Evolutionary conservation across 108 stramenopile species (phyloP), one percentile per base, ranked within the genome.

Genomic region (Ochromonas danica): DNA sequence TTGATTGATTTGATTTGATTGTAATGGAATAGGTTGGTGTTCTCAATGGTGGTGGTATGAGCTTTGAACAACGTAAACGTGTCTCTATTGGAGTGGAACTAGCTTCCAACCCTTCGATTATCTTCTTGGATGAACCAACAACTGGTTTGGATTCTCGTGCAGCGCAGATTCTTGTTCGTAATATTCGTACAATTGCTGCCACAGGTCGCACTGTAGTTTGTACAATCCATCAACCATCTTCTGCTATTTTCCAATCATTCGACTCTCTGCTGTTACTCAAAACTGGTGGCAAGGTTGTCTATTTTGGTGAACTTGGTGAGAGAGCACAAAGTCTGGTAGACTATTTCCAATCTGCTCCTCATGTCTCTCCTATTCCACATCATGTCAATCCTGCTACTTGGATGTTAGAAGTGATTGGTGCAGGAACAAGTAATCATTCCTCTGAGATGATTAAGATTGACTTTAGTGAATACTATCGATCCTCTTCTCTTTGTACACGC

Each of bases 261-360:
- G 83, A 83, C 10, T 77, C 80, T 70, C 70, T 83, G 0, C 1
- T 71, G 30, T 40, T 30, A 6, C 81, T 93, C 35, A 91, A 90
- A 80, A 85, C 89, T 41, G 92, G 93, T 39, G 93, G 93, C 0
- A 87, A 91, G 70, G 88, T 88, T 36, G 90, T 93, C n/a, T 94
- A 88, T 65, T 91, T 90, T 71, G 93, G 93, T 51, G 14, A 51
- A 22, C 22, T 51, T 6, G 45, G 45, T 14, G 45, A 51, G 14
- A 51, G 22, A 6, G 22, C 81, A 45, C 51, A 27, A 51, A 83
- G 84, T 36, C 81, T 94, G 61, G 88, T 92, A 45, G 35, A 86
- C 6, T 92, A 92, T 67, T 79, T 94, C 39, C 87, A 90, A 42
- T 36, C 65, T 42, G 10, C 67, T 1, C 82, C 82, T 31, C 10